These are phyloP conservation scores for Gossypium turneri DNA, from an alignment of 345 rosid species.

Conservation along the genomic window DNA sequence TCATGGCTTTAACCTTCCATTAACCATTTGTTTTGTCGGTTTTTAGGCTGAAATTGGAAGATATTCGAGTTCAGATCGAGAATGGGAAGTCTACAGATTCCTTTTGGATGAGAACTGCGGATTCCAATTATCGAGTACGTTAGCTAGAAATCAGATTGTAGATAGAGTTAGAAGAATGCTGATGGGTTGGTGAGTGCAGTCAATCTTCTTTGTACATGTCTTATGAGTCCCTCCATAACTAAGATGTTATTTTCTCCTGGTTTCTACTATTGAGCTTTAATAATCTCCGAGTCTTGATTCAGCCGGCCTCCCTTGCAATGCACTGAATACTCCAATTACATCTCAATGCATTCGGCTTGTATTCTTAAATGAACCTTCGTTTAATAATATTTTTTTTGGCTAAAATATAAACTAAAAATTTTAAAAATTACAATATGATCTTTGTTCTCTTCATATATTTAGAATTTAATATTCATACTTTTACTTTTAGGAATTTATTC, in stretches of 20 bases:
- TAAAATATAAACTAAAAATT: too few relatives aligned
- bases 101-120: slow-evolving; percentile 60
- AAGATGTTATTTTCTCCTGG: not conserved
- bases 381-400: not conserved
- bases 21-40: slow-evolving; percentile 10
- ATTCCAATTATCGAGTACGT: slow-evolving; percentile 30
- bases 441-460: too few relatives aligned
- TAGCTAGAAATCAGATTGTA: slow-evolving; percentile 52
- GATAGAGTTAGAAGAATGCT: slow-evolving; percentile 68
- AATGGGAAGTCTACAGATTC: slow-evolving; percentile 89
- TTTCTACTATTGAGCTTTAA: not conserved
- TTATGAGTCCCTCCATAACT: not conserved
- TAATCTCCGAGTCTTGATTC: not conserved
- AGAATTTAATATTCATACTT: too few relatives aligned
- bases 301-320: not conserved
- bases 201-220: not conserved
- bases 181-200: slow-evolving; percentile 61
- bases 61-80: slow-evolving; percentile 46
- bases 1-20: not conserved
- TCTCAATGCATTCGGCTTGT: not conserved
- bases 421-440: too few relatives aligned
- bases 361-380: not conserved
- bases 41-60: slow-evolving; percentile 85
- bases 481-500: too few relatives aligned
- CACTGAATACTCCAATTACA: not conserved